Percentiles rank a stretch among this genome's conserved stretches.
Evolutionary conservation across 768 basidiomycete genomes (phyloP).

Genomic region (Suillus plorans): DNA sequence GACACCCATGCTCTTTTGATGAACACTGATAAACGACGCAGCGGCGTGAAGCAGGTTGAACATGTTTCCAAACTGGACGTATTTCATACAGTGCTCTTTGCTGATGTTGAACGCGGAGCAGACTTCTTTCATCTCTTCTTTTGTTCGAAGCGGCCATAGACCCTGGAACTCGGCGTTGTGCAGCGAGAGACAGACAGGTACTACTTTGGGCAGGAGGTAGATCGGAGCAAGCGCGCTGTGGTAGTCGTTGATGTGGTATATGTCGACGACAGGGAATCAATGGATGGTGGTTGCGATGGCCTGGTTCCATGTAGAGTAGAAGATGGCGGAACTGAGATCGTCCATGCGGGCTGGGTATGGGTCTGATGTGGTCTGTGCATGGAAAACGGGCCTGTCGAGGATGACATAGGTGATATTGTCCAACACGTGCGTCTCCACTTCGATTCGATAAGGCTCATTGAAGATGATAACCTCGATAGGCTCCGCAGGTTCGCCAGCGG

Average conservation of each 20-base stretch:
- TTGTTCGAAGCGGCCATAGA: constrained; percentile 92
- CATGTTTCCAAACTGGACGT: constrained; percentile 97
- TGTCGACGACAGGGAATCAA: constrained; percentile 81
- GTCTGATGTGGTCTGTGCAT: constrained; percentile 93
- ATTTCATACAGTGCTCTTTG: constrained; percentile 95
- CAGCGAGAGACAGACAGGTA: constrained; percentile 87
- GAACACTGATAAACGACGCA: constrained; percentile 87
- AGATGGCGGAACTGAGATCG: constrained; percentile 92
- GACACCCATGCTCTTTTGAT: constrained; percentile 92
- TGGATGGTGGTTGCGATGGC: constrained; percentile 91
- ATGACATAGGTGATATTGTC: constrained; percentile 97
- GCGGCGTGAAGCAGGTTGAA: constrained; percentile 94
- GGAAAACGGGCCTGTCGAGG: constrained; percentile 94
- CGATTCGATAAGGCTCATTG: constrained; percentile 92
- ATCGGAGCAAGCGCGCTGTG: constrained; percentile 90
- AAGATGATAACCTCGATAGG: constrained; percentile 97
- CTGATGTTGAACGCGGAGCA: constrained; percentile 97
- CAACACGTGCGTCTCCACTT: constrained; percentile 88
- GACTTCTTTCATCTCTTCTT: constrained; percentile 98
- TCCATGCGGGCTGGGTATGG: constrained; percentile 98
- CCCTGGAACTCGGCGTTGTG: constrained; percentile 99
- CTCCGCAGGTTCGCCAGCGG: constrained; percentile 85
- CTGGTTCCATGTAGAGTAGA: constrained; percentile 98
- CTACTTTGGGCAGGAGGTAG: constrained; percentile 87
- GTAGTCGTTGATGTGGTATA: constrained; percentile 95